Evolutionary conservation across 352 stramenopile genomes (phyloP), one percentile per base, ranked within the genome.

Genomic region (Phytophthora tubulina): DNA sequence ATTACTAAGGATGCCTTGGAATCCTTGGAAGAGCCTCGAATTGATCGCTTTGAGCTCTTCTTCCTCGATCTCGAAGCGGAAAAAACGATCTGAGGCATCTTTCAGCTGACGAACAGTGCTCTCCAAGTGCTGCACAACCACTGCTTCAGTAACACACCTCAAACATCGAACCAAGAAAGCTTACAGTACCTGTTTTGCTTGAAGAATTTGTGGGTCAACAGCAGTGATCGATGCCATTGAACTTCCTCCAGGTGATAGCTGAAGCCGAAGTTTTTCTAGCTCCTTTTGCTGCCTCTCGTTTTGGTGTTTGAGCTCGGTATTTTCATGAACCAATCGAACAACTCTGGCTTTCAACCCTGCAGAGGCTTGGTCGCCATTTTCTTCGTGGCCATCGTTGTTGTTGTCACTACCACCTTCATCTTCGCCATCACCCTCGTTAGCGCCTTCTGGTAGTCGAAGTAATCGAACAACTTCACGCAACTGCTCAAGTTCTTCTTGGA

Each of bases 11-110:
- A 52, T 58, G 7, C 46, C 63, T 17, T 73, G 48, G 6, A 71
- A 44, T 41, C 72, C 81, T 54, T 84, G 81, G 51, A 92, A 92
- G 27, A 82, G 71, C 3, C 75, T 70, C 11, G 81, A 58, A 70
- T 95, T 76, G 55, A 94, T 92, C 35, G 66, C 41, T 63, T 94
- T 90, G 51, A 98, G 85, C 59, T 98, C 89, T 54, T 98, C 91
- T 73, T 98, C 92, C 73, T 98, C 93, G 48, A 98, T 97, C 67
- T 98, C 93, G 76, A 98, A 98, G 66, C 89, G 86, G 70, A 98
- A 98, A 67, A 98, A 98, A 11, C 84, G 79, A 60, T 96, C 85
- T 0, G 84, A 92, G 0, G 85, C 86, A 17, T 94, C 88, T 70
- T 92, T 92, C 3, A 96, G 68, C 52, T 93, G 88, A 15, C 69